Evolutionary conservation across 768 basidiomycete genomes (phyloP).

Genomic region (Rhizopogon salebrosus): DNA sequence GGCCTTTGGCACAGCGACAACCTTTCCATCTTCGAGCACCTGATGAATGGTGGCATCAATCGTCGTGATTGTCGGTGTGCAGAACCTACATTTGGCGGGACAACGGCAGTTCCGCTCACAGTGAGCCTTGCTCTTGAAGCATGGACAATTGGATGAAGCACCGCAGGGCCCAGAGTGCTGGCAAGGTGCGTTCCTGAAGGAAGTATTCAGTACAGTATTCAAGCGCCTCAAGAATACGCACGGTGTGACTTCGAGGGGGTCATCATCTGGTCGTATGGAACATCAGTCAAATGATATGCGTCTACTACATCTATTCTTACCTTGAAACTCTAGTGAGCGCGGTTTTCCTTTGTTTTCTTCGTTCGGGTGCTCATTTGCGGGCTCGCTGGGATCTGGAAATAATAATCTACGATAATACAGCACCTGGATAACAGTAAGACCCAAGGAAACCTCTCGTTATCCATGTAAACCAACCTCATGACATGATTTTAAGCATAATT

Average conservation of each 20-base stretch:
- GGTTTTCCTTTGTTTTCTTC: slow-evolving; percentile 5
- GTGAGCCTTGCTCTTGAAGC: slow-evolving; percentile 43
- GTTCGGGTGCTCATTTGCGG: background rate
- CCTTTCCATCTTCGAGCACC: slow-evolving; percentile 54
- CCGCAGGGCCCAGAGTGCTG: slow-evolving; percentile 53
- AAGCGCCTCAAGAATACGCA: slow-evolving; percentile 7
- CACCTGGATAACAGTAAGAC: slow-evolving; percentile 13
- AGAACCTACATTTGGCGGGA: slow-evolving; percentile 38
- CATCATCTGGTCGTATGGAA: slow-evolving; percentile 8
- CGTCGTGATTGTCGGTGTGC: background rate
- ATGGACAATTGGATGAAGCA: slow-evolving; percentile 37
- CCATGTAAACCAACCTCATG: slow-evolving; percentile 37
- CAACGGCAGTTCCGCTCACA: slow-evolving; percentile 58
- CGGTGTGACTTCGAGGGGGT: slow-evolving; percentile 7
- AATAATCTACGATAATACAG: slow-evolving; percentile 15
- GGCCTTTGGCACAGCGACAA: slow-evolving; percentile 40
- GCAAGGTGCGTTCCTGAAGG: slow-evolving; percentile 45
- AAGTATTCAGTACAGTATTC: background rate
- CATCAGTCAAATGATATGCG: slow-evolving; percentile 8
- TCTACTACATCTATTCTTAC: slow-evolving; percentile 17
- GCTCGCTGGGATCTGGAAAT: background rate
- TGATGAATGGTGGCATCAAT: slow-evolving; percentile 15
- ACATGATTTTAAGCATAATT: slow-evolving; percentile 54
- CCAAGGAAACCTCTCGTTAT: background rate
- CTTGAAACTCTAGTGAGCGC: slow-evolving; percentile 13